phyloP scores from a whole-genome alignment of 768 basidiomycete genomes.

The Boletales sp. region DNA sequence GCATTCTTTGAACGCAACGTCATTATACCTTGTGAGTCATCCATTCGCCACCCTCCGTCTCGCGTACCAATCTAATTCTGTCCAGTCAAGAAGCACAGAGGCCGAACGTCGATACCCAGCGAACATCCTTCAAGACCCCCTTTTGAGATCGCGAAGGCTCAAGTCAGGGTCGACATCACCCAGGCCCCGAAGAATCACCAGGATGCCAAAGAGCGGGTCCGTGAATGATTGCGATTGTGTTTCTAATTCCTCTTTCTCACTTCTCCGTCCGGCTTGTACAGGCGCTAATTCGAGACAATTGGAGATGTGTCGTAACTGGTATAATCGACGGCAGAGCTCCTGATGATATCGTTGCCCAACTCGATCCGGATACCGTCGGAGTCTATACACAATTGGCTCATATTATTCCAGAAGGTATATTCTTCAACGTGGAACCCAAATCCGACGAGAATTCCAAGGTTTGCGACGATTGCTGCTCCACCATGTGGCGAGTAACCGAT shows the following conservation, averaged over 20 bases:
- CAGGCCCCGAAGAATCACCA: not conserved
- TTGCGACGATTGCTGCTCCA: not conserved
- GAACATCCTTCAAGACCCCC: conserved; percentile 12
- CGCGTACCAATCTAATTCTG: not conserved
- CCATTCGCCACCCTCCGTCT: not conserved
- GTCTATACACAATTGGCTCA: not conserved
- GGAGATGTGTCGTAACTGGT: conserved; percentile 32
- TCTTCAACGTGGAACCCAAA: not conserved
- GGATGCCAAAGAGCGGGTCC: conserved; percentile 3
- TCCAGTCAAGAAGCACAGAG: conserved; percentile 13
- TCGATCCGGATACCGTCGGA: not conserved
- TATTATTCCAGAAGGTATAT: conserved; percentile 5
- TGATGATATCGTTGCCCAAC: not conserved
- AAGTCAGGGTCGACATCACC: not conserved
- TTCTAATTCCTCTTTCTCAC: not conserved
- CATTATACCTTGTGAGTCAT: conserved; percentile 4
- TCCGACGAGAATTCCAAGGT: not conserved
- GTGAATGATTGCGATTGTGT: not conserved
- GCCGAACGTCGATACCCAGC: conserved; percentile 16
- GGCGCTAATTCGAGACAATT: conserved; percentile 37
- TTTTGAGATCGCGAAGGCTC: conserved; percentile 7
- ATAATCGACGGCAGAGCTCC: conserved; percentile 13
- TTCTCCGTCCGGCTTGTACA: conserved; percentile 4
- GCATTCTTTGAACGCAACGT: conserved; percentile 2
- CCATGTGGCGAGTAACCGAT: not conserved